These are phyloP conservation scores for Exophiala sp. DNA, from an alignment of 2,329 filamentous ascomycete species.

Conservation along the genomic window DNA sequence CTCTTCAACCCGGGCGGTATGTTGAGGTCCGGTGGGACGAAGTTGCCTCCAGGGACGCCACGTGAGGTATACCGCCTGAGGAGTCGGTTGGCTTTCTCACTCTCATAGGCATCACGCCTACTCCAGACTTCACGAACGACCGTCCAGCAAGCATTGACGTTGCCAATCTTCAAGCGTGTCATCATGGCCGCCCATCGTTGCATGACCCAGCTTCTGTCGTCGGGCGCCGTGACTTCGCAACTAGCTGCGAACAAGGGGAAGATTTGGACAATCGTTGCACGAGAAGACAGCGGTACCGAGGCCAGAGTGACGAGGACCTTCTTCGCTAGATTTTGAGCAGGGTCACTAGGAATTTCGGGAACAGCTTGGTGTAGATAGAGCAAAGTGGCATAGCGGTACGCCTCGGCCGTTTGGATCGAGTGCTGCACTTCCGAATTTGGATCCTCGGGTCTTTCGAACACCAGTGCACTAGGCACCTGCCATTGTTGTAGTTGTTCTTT, in stretches of 20 bases:
- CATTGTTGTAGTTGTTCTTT: conserved; percentile 57
- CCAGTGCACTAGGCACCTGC: conserved; percentile 48
- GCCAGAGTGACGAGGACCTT: conserved; percentile 57
- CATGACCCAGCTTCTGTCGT: conserved; percentile 59
- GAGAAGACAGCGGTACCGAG: conserved; percentile 56
- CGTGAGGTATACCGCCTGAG: conserved; percentile 41
- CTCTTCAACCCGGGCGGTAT: conserved; percentile 23
- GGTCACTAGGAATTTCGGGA: conserved; percentile 58
- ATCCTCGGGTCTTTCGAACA: conserved; percentile 58
- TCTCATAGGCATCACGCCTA: conserved; percentile 52
- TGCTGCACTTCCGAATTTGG: conserved; percentile 57
- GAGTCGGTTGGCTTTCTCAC: conserved; percentile 37
- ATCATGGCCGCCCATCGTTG: conserved; percentile 58
- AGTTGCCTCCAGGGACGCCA: conserved; percentile 30
- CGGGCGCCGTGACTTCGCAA: conserved; percentile 54
- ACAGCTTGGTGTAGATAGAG: conserved; percentile 63
- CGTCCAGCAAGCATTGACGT: conserved; percentile 59
- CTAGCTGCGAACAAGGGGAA: conserved; percentile 64
- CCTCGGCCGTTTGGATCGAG: conserved; percentile 60
- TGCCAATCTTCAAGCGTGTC: conserved; percentile 59
- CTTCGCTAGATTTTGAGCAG: conserved; percentile 54
- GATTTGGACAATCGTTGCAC: conserved; percentile 62
- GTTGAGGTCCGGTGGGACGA: conserved; percentile 19
- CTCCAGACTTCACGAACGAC: conserved; percentile 63
- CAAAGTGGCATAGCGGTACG: conserved; percentile 61